These are phyloP conservation scores for Xanthoconium purpureum DNA, from an alignment of 768 basidiomycete genomes.

Conservation along the genomic window DNA sequence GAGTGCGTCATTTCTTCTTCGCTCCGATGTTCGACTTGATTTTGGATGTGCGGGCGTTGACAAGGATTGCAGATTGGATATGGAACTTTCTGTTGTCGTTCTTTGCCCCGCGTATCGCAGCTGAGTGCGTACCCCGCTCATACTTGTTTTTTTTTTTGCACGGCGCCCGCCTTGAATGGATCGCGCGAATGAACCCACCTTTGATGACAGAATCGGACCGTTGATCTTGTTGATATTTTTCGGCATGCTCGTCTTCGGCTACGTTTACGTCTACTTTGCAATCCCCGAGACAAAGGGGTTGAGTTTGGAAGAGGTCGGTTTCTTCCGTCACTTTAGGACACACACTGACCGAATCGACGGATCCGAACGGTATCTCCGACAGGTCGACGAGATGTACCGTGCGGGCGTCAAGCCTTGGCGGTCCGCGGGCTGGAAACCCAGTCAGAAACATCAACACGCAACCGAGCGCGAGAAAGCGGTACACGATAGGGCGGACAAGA, in stretches of 20 bases:
- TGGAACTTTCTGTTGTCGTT: slow-evolving; percentile 76
- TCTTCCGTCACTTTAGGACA: no score
- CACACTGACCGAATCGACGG: neutral
- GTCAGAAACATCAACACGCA: slow-evolving; percentile 30
- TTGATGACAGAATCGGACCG: slow-evolving; percentile 53
- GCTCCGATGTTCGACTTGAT: neutral
- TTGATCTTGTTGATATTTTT: slow-evolving; percentile 78
- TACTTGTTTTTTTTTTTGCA: neutral
- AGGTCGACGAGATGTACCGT: slow-evolving; percentile 75
- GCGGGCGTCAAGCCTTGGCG: slow-evolving; percentile 63
- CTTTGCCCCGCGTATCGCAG: slow-evolving; percentile 67
- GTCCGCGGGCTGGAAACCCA: slow-evolving; percentile 54
- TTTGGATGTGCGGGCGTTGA: neutral
- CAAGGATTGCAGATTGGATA: slow-evolving; percentile 44
- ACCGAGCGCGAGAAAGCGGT: slow-evolving; percentile 1
- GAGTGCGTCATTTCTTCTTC: slow-evolving; percentile 28
- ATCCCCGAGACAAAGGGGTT: slow-evolving; percentile 82
- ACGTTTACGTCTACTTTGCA: slow-evolving; percentile 71
- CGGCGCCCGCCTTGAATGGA: neutral
- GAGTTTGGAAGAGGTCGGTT: slow-evolving; percentile 60
- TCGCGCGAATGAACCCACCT: neutral
- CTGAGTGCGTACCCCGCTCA: slow-evolving; percentile 33
- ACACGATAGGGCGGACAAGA: neutral
- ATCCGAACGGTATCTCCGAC: neutral
- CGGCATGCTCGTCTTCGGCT: slow-evolving; percentile 69